Conservation (phyloP, 192 early-diverging fungal species). For the Rhizophagus sp. region DNA sequence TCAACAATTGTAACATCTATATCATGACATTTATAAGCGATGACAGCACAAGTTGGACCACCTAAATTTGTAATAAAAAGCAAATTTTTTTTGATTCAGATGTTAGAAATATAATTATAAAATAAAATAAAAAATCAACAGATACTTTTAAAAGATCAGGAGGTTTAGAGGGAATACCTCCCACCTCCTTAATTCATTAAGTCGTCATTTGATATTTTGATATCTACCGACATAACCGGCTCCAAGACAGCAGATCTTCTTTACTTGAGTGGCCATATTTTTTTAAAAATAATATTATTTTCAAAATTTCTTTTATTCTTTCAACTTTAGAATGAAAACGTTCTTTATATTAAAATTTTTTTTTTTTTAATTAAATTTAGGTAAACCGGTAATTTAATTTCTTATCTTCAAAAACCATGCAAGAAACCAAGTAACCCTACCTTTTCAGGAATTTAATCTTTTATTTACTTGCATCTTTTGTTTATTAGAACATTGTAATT, state of each 20-base stretch:
- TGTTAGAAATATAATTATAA: background rate
- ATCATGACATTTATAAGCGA: conserved; percentile 84
- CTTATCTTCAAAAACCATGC: background rate
- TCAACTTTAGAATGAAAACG: too few relatives aligned
- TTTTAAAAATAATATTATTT: too few relatives aligned
- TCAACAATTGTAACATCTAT: conserved; percentile 92
- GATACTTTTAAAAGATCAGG: too few relatives aligned
- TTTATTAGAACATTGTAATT: background rate
- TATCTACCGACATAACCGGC: conserved; percentile 92
- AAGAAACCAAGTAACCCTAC: too few relatives aligned
- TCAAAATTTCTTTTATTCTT: background rate
- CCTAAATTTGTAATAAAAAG: conserved; percentile 42
- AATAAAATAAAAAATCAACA: background rate
- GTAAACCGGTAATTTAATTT: too few relatives aligned
- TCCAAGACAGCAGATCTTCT: conserved; percentile 91
- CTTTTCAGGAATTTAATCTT: background rate
- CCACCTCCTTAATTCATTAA: background rate
- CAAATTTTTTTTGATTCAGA: background rate
- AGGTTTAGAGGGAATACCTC: too few relatives aligned
- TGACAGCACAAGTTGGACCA: conserved; percentile 91
- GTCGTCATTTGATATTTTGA: background rate
- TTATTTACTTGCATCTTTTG: background rate
- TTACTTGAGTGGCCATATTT: conserved; percentile 32
- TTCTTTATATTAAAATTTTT: background rate
- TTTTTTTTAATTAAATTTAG: too few relatives aligned